Conservation (phyloP, 495 filamentous ascomycete species). For the Lichenothelia convexa region DNA sequence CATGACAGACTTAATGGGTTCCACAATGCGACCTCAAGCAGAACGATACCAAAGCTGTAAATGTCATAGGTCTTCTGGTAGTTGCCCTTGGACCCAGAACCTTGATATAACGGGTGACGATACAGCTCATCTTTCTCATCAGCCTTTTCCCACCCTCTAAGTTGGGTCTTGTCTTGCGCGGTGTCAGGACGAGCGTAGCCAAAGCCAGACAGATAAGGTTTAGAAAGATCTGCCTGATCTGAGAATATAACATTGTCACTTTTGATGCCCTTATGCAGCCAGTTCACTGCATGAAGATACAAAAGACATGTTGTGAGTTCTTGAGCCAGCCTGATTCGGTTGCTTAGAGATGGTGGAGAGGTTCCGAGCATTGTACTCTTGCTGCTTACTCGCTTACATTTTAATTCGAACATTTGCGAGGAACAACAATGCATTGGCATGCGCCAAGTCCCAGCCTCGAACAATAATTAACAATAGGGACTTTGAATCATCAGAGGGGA, state of each 20-base stretch:
- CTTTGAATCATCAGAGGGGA: too few species aligned
- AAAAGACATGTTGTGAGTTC: slow-evolving; percentile 11
- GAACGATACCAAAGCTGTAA: slow-evolving; percentile 30
- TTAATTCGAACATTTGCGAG: too few species aligned
- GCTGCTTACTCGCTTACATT: too few species aligned
- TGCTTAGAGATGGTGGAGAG: too few species aligned
- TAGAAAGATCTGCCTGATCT: slow-evolving; percentile 13
- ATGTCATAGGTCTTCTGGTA: slow-evolving; percentile 34
- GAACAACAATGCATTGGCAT: too few species aligned
- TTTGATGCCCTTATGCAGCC: slow-evolving; percentile 39
- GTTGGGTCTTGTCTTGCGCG: slow-evolving; percentile 33
- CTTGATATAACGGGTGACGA: slow-evolving; percentile 29
- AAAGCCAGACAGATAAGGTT: slow-evolving; percentile 33
- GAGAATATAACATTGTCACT: slow-evolving; percentile 33
- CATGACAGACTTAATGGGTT: too few species aligned
- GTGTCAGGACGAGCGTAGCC: slow-evolving; percentile 37
- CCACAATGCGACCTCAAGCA: slow-evolving; percentile 35
- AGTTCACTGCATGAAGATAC: slow-evolving; percentile 33
- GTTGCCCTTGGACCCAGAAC: slow-evolving; percentile 14
- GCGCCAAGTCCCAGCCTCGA: too few species aligned
- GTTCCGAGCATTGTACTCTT: too few species aligned
- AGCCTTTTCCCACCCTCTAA: slow-evolving; percentile 21
- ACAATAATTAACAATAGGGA: too few species aligned
- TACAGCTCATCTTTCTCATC: slow-evolving; percentile 29
- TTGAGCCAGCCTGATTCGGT: slow-evolving; percentile 13